phyloP scores from a whole-genome alignment of 805 yeast species.

The Nakazawaea holstii region DNA sequence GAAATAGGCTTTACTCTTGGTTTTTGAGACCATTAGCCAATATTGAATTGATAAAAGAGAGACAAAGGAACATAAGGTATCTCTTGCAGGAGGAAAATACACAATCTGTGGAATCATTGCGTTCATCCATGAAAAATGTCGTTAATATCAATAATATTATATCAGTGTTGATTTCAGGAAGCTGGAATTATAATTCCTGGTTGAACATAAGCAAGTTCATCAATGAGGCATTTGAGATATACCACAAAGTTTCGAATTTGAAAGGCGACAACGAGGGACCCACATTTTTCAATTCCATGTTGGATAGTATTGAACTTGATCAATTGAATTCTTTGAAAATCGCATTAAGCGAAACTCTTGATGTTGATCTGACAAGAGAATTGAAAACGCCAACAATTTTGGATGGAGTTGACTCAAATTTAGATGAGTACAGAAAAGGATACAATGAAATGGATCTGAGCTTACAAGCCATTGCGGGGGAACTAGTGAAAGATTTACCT shows the following conservation, averaged over 20 bases:
- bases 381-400: constrained; percentile 22
- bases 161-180: constrained; percentile 20
- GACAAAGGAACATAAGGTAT: constrained; percentile 23
- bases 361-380: constrained; percentile 29
- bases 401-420: constrained; percentile 23
- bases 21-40: constrained; percentile 28
- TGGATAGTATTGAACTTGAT: constrained; percentile 10
- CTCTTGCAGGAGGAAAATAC: constrained; percentile 19
- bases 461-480: constrained; percentile 20
- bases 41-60: constrained; percentile 19
- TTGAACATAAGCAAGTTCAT: constrained; percentile 20
- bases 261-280: neutral
- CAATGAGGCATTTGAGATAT: constrained; percentile 15
- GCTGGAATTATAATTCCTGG: constrained; percentile 25
- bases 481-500: constrained; percentile 9
- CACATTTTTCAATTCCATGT: neutral
- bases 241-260: constrained; percentile 8
- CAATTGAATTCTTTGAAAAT: constrained; percentile 12
- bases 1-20: constrained; percentile 26
- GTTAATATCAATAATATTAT: constrained; percentile 24
- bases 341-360: constrained; percentile 25
- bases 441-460: constrained; percentile 28
- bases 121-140: constrained; percentile 17
- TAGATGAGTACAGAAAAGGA: constrained; percentile 21
- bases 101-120: constrained; percentile 17